phyloP scores from a whole-genome alignment of 371 early-diverging fungal genomes.

The Quaeritorhiza haematococci region DNA sequence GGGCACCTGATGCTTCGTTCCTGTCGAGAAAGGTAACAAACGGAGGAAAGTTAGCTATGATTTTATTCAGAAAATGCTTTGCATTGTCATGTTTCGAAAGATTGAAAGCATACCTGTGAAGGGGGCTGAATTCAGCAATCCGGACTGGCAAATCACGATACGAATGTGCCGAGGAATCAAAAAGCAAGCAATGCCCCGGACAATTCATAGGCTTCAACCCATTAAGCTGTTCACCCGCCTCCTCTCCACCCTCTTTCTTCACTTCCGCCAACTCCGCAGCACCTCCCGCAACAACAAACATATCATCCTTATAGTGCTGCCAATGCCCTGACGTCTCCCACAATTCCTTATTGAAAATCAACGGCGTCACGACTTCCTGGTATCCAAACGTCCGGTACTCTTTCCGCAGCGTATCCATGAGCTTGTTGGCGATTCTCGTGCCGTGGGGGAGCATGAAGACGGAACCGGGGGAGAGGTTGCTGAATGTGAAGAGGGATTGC shows the following conservation, averaged over 20 bases:
- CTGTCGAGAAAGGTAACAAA: slow-evolving; percentile 1
- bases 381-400: slow-evolving; percentile 78
- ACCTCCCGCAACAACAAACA: slow-evolving; percentile 32
- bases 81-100: not conserved
- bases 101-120: slow-evolving; percentile 59
- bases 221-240: slow-evolving; percentile 25
- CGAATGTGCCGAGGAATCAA: slow-evolving; percentile 73
- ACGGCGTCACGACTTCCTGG: slow-evolving; percentile 95
- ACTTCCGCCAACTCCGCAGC: slow-evolving; percentile 3
- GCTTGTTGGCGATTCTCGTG: slow-evolving; percentile 76
- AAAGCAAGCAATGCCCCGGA: slow-evolving; percentile 94
- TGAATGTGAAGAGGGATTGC: slow-evolving; percentile 66
- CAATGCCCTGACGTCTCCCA: slow-evolving; percentile 99
- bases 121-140: slow-evolving; percentile 90
- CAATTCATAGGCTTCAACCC: slow-evolving; percentile 98
- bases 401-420: slow-evolving; percentile 50
- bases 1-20: slow-evolving; percentile 90
- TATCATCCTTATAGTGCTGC: slow-evolving; percentile 81
- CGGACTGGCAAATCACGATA: slow-evolving; percentile 91
- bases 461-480: slow-evolving; percentile 83
- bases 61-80: not conserved
- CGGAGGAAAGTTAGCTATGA: not conserved
- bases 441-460: slow-evolving; percentile 95
- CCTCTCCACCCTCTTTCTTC: slow-evolving; percentile 4
- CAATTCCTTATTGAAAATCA: slow-evolving; percentile 91